A percentile compares a stretch with the other conserved stretches of the same genome.
phyloP scores from a whole-genome alignment of 2,329 filamentous ascomycete genomes.

The Hypoxylon sp. region DNA sequence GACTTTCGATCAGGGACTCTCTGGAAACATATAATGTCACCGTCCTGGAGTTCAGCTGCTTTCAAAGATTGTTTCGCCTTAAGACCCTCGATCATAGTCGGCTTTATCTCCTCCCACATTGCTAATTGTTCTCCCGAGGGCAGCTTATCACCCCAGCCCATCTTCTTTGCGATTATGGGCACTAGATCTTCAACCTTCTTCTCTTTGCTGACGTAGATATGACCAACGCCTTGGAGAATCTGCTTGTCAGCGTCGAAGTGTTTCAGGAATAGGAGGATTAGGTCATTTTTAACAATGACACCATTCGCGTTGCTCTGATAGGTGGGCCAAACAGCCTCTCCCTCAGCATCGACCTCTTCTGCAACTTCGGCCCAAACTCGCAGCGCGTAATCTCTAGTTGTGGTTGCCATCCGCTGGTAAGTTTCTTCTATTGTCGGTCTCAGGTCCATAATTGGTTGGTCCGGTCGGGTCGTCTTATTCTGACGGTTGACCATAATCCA shows the following conservation, averaged over 20 bases:
- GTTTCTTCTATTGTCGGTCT: conserved; percentile 82
- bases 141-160: conserved; percentile 87
- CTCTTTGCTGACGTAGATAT: conserved; percentile 88
- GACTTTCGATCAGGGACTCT: conserved; percentile 66
- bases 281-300: conserved; percentile 69
- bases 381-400: conserved; percentile 78
- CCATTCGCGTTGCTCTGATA: conserved; percentile 70
- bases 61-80: conserved; percentile 92
- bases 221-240: conserved; percentile 79
- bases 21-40: conserved; percentile 97
- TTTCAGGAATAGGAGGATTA: conserved; percentile 90
- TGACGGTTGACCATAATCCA: conserved; percentile 99
- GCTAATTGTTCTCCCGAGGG: conserved; percentile 70
- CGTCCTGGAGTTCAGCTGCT: conserved; percentile 94
- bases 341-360: conserved; percentile 74
- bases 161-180: conserved; percentile 80
- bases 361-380: conserved; percentile 89
- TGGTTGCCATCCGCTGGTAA: conserved; percentile 61
- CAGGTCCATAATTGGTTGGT: conserved; percentile 84
- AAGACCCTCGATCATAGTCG: conserved; percentile 94
- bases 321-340: conserved; percentile 78
- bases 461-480: conserved; percentile 94
- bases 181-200: conserved; percentile 90
- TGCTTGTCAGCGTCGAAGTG: conserved; percentile 87
- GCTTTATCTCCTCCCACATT: conserved; percentile 99